Base-by-base conservation (phyloP, 2,329 filamentous ascomycete species). In the Aspergillus candidus region DNA sequence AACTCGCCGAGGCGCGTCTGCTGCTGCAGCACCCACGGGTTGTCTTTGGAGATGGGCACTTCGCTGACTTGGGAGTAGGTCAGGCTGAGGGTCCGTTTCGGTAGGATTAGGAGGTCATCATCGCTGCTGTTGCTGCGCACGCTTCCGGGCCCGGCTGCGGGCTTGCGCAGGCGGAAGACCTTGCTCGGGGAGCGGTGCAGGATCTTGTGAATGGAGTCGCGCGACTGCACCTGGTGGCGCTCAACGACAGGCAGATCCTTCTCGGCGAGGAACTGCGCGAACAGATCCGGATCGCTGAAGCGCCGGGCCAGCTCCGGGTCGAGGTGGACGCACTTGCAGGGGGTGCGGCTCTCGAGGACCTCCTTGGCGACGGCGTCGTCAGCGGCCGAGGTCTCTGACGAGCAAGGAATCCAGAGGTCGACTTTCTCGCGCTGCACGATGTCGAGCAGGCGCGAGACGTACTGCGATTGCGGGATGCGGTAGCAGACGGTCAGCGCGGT, bases 381-480 rank as follows among this genome's bases (percentile, higher is more conserved):
- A 11, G 83, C 63, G 0, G 80, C 81, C 1, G 77, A 79, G 1
- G 76, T 73, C 7, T 84, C 79, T n/a, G 80, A 82, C 0, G 84
- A 87, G 54, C 84, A 87, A 14, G 79, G 82, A 3, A 89, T 78
- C 84, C 85, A 90, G 3, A 89, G 64, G 44, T 87, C 77, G 4
- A 86, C 74, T 0, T 73, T 70, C 50, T 89, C 83, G 0, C 66
- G 60, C 5, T 71, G 59, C 33, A 88, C 72, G 18, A 88, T 73
- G 7, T 77, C 65, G 2, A 85, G 60, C 3, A 89, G 61, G 0
- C 69, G 67, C 11, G 72, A 64, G 11, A 78, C 71, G 54, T 89
- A 88, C 1, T 64, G 63, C 13, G 72, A 68, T 50, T 58, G 68
- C 29, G 59, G 68, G 29, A 75, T 62, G 8, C 53, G 70, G 60